These are phyloP conservation scores for Ophiosphaerella narmari DNA, from an alignment of 2,329 filamentous ascomycete species.

Conservation along the genomic window DNA sequence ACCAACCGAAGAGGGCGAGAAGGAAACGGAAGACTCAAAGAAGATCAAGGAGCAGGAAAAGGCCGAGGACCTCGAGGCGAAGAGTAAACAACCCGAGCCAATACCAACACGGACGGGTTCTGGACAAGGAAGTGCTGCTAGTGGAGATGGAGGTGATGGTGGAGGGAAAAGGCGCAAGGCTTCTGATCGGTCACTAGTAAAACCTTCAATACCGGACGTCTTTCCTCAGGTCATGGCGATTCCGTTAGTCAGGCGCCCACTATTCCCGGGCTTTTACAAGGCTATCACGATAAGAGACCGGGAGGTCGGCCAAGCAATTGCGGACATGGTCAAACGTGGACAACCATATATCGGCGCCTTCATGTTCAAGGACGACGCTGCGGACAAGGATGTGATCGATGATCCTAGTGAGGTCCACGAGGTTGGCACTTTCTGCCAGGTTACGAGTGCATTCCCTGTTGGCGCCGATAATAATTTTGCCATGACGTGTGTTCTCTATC, in stretches of 20 bases:
- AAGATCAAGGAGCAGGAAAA: conserved; percentile 51
- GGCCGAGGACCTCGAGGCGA: conserved; percentile 47
- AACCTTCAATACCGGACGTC: conserved; percentile 88
- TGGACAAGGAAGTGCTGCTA: conserved; percentile 64
- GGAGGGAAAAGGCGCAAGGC: conserved; percentile 73
- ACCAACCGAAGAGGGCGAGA: conserved; percentile 49
- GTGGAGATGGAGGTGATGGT: conserved; percentile 60
- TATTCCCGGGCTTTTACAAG: conserved; percentile 99
- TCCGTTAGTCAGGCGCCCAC: conserved; percentile 86
- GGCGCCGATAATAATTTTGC: conserved; percentile 77
- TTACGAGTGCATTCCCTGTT: conserved; percentile 93
- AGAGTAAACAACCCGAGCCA: conserved; percentile 56
- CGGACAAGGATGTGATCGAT: conserved; percentile 91
- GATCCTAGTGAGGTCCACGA: conserved; percentile 91
- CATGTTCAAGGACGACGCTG: conserved; percentile 93
- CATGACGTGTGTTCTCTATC: conserved; percentile 92
- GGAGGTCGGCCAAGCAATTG: conserved; percentile 87
- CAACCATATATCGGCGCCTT: conserved; percentile 98
- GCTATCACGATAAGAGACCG: conserved; percentile 95
- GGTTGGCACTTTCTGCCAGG: conserved; percentile 95
- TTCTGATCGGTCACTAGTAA: conserved; percentile 77
- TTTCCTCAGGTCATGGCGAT: conserved; percentile 98
- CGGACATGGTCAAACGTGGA: conserved; percentile 94
- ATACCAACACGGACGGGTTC: conserved; percentile 59
- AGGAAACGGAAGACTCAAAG: conserved; percentile 48